Evolutionary conservation across 2,329 filamentous ascomycete species (phyloP).

Genomic region (Byssochlamys sp.): DNA sequence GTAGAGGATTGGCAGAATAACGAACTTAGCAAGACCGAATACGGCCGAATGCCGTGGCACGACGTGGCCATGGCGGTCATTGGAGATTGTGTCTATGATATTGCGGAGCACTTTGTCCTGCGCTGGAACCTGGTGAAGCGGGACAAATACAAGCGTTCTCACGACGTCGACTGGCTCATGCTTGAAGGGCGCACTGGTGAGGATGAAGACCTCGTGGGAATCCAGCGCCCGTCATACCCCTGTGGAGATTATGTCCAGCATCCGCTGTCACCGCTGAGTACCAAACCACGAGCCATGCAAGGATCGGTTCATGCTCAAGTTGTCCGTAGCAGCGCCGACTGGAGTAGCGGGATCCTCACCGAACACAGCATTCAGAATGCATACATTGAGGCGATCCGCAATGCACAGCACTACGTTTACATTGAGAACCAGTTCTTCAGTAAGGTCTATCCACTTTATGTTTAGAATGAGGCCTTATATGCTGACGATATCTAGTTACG

Average conservation of each 20-base stretch:
- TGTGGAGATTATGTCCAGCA: constrained; percentile 81
- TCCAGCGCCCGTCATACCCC: constrained; percentile 80
- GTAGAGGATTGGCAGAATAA: constrained; percentile 90
- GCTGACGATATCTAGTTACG: constrained; percentile 46
- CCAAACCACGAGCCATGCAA: constrained; percentile 53
- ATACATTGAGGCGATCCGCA: constrained; percentile 73
- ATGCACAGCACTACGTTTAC: constrained; percentile 86
- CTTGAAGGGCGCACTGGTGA: constrained; percentile 55
- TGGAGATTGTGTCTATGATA: constrained; percentile 82
- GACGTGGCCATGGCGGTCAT: constrained; percentile 88
- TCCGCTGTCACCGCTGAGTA: constrained; percentile 59
- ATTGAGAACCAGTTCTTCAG: constrained; percentile 99
- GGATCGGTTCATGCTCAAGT: constrained; percentile 75
- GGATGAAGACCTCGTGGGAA: constrained; percentile 38
- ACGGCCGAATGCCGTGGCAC: constrained; percentile 95
- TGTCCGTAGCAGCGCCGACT: constrained; percentile 82
- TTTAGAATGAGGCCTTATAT: neutral
- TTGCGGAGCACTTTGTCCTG: constrained; percentile 87
- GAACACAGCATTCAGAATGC: constrained; percentile 81
- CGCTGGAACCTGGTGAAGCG: constrained; percentile 96
- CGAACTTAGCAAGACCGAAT: constrained; percentile 81
- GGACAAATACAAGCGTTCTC: constrained; percentile 91
- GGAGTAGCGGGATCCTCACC: constrained; percentile 80
- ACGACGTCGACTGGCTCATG: constrained; percentile 73
- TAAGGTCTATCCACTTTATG: constrained; percentile 18